Evolutionary conservation across 2,329 filamentous ascomycete genomes (phyloP).

Genomic region (Sporothrix phasma): DNA sequence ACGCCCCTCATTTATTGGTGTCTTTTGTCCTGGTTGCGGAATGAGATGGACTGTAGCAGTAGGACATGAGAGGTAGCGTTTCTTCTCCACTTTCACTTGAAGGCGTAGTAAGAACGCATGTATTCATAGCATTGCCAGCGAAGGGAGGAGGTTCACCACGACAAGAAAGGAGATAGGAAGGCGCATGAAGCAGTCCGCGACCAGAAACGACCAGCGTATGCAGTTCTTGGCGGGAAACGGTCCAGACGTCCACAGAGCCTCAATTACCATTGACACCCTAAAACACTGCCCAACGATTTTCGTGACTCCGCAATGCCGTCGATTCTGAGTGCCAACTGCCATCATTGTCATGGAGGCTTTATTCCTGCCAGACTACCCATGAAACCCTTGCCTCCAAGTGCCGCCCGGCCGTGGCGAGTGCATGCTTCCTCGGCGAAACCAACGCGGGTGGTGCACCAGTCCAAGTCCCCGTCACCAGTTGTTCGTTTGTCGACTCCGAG

Average conservation of each 20-base stretch:
- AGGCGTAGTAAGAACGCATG: neutral
- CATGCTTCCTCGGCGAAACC: constrained; percentile 49
- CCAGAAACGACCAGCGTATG: neutral
- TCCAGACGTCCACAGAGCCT: neutral
- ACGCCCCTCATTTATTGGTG: neutral
- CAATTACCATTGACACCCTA: neutral
- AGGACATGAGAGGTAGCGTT: neutral
- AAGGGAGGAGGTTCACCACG: neutral
- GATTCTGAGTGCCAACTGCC: no score
- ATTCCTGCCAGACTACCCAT: constrained; percentile 20
- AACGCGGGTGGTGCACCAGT: constrained; percentile 50
- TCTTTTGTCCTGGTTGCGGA: neutral
- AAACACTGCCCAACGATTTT: neutral
- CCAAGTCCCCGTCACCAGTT: no score
- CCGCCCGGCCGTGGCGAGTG: constrained; percentile 24
- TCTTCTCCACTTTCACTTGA: neutral
- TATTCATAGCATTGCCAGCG: neutral
- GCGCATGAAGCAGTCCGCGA: neutral
- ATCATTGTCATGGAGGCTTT: neutral
- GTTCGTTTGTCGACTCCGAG: constrained; percentile 20
- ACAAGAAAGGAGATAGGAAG: neutral
- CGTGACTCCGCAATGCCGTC: no score
- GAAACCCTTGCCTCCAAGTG: constrained; percentile 23
- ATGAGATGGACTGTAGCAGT: neutral
- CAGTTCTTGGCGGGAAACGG: neutral